A percentile compares a stretch with the other conserved stretches of the same genome.
These are phyloP conservation scores for Hericium rajendrae DNA, from an alignment of 768 basidiomycete genomes.

Conservation along the genomic window DNA sequence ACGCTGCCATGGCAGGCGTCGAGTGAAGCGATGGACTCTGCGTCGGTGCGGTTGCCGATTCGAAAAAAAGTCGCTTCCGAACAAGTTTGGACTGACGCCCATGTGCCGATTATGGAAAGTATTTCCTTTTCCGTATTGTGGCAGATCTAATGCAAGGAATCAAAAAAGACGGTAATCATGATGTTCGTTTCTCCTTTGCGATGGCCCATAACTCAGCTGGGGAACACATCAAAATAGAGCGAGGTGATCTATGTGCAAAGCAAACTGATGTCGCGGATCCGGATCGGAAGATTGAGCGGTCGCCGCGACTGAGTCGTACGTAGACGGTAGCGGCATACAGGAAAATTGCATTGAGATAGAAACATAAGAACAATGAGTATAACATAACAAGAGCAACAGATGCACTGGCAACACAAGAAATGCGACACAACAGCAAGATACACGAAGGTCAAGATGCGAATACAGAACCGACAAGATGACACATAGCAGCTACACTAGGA, in stretches of 20 bases:
- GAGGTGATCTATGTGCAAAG: too few species aligned
- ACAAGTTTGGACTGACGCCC: neutral
- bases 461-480: constrained; percentile 2
- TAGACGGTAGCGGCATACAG: too few species aligned
- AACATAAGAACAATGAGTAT: too few species aligned
- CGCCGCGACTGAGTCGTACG: too few species aligned
- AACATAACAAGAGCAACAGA: neutral
- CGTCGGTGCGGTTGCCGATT: constrained; percentile 1
- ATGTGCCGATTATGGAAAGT: neutral
- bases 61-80: neutral
- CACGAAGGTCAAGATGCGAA: neutral
- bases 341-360: too few species aligned
- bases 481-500: neutral
- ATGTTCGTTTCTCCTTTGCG: too few species aligned
- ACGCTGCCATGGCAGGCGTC: constrained; percentile 17
- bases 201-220: too few species aligned
- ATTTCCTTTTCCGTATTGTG: neutral
- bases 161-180: too few species aligned
- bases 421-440: neutral
- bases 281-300: too few species aligned
- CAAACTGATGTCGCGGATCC: too few species aligned
- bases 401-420: neutral
- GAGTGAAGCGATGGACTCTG: constrained; percentile 20
- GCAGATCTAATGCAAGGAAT: neutral
- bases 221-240: too few species aligned